These are phyloP conservation scores for Microcyclospora pomicola DNA, from an alignment of 2,329 filamentous ascomycete species.

Conservation along the genomic window DNA sequence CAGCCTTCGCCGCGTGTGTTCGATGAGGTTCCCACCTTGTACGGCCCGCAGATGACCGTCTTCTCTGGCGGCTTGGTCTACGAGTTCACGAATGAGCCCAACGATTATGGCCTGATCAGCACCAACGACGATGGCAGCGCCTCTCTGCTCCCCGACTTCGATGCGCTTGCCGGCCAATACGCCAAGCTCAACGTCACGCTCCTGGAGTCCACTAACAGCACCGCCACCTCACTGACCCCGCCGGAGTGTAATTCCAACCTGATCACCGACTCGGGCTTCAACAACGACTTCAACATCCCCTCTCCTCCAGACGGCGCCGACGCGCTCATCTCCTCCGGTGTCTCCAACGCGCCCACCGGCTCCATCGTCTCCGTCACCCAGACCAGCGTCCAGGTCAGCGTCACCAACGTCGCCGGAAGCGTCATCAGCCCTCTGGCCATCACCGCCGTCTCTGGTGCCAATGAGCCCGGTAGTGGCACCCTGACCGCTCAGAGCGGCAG, in stretches of 20 bases:
- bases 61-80: constrained; percentile 71
- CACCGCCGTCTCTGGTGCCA: constrained; percentile 39
- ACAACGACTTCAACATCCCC: constrained; percentile 67
- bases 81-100: constrained; percentile 61
- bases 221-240: constrained; percentile 40
- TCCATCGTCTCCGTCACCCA: constrained; percentile 45
- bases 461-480: constrained; percentile 33
- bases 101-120: constrained; percentile 39
- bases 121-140: constrained; percentile 31
- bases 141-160: constrained; percentile 34
- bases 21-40: constrained; percentile 61
- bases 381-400: constrained; percentile 41
- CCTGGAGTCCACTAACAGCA: constrained; percentile 50
- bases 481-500: neutral
- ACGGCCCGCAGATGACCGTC: constrained; percentile 55
- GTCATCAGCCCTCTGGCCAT: constrained; percentile 52
- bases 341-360: constrained; percentile 45
- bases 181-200: constrained; percentile 56
- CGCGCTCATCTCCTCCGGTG: constrained; percentile 62
- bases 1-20: constrained; percentile 55
- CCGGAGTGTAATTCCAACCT: constrained; percentile 53
- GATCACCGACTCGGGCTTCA: constrained; percentile 56
- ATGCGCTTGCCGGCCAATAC: constrained; percentile 63
- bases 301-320: constrained; percentile 51
- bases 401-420: constrained; percentile 43